Base-by-base conservation (phyloP, 2,329 filamentous ascomycete species). In the Talaromyces sp. region DNA sequence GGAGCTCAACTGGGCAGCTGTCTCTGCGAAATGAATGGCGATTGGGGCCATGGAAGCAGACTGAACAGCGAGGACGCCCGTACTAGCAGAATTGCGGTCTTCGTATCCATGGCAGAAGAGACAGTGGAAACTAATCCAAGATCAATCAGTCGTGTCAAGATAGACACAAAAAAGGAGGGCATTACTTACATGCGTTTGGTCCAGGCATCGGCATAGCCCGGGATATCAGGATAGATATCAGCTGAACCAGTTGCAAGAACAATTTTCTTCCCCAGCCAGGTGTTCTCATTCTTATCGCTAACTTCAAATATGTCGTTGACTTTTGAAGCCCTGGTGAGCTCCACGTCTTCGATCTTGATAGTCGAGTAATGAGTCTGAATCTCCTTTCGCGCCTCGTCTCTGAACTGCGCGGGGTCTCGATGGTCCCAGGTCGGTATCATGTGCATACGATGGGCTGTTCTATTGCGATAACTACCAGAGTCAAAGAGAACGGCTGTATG, bases 71-170 rank as follows among this genome's bases (percentile, higher is more conserved):
- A 85, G 74, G 3, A 85, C 68, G 0, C 81, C 82, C 0, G 76
- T 75, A 0, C 78, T 79, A 0, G 72, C 63, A 2, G 70, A 68
- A 1, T 79, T 81, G 17, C 79, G 75, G 56, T 85, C 81, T 62
- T 87, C 84, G 65, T 78, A 86, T 4, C 85, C 84, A 63, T 86
- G 78, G 68, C 83, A 87, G 64, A 81, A 84, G 1, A 86, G 76
- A 62, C 83, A 87, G 65, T 86, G 83, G 63, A 82, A 86, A 50
- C 77, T 80, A 50, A 10, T 19, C 6, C 5, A 48, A 12, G 35
- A 29, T 53, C 27, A 50, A 24, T 17, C 12, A n/a, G 24, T 10
- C 8, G 5, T 32, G 31, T 10, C 9, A 32, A 8, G 10, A 4
- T 5, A 26, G 35, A 51, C 19, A 29, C 26, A 7, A 35, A 46